Conservation (phyloP, 2,329 filamentous ascomycete species). For the Cytospora piceae region DNA sequence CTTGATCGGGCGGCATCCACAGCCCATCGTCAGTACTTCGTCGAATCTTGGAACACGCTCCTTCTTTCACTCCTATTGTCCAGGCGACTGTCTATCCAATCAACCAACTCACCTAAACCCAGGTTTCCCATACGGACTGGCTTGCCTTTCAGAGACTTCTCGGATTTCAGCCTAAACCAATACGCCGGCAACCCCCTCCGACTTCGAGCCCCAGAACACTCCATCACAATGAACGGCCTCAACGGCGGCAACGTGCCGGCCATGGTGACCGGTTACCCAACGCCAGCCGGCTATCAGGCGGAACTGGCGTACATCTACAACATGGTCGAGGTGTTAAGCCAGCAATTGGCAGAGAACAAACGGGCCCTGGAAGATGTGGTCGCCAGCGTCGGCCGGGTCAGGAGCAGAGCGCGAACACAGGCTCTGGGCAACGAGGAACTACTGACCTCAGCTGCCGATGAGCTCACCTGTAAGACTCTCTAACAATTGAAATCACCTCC, state of each 20-base stretch:
- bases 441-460: constrained; percentile 57
- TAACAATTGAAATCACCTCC: background rate
- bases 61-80: background rate
- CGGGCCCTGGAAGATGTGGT: constrained; percentile 67
- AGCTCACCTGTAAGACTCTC: constrained; percentile 56
- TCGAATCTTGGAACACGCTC: background rate
- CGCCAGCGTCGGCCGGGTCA: constrained; percentile 63
- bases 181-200: background rate
- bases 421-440: constrained; percentile 62
- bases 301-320: constrained; percentile 70
- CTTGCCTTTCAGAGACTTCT: background rate
- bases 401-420: constrained; percentile 57
- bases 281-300: constrained; percentile 69
- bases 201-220: background rate
- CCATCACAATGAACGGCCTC: constrained; percentile 50
- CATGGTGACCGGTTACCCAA: constrained; percentile 54
- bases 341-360: constrained; percentile 64
- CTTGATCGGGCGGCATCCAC: background rate
- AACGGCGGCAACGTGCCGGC: constrained; percentile 52
- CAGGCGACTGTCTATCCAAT: background rate
- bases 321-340: constrained; percentile 69
- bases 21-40: background rate
- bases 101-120: background rate
- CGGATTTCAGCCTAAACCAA: background rate
- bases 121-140: background rate